Percentiles rank a stretch among this genome's conserved stretches.
These are phyloP conservation scores for Ogataea populi-albae DNA, from an alignment of 805 yeast genomes.

Conservation along the genomic window DNA sequence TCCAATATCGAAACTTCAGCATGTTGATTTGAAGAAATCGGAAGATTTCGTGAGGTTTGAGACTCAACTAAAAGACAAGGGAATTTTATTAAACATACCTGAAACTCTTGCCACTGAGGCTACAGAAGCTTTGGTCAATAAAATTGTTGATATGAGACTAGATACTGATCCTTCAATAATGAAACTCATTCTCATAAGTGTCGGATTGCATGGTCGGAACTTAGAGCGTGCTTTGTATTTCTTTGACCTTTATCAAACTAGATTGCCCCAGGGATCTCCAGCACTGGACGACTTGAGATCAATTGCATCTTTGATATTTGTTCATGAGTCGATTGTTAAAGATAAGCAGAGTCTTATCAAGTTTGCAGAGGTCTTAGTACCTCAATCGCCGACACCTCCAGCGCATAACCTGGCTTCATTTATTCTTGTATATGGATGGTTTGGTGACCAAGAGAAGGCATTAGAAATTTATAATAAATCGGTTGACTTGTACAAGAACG, in stretches of 20 bases:
- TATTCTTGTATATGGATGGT: conserved; percentile 28
- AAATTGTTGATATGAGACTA: conserved; percentile 16
- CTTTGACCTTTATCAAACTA: conserved; percentile 24
- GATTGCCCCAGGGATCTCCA: conserved; percentile 23
- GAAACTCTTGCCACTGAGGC: background rate
- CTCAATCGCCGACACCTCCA: conserved; percentile 27
- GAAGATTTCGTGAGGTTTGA: background rate
- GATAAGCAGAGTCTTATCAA: conserved; percentile 13
- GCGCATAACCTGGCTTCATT: conserved; percentile 25
- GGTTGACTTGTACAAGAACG: conserved; percentile 18
- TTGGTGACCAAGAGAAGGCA: conserved; percentile 29
- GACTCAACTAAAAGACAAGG: background rate
- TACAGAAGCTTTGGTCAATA: conserved; percentile 5
- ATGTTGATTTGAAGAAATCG: conserved; percentile 1
- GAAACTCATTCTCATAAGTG: conserved; percentile 18
- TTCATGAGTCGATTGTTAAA: conserved; percentile 22
- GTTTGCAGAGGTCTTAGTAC: conserved; percentile 28
- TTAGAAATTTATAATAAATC: conserved; percentile 33
- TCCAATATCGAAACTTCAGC: conserved; percentile 24
- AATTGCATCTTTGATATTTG: conserved; percentile 21
- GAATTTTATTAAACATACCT: background rate
- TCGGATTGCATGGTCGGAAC: conserved; percentile 26
- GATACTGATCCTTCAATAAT: conserved; percentile 16
- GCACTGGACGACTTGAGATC: conserved; percentile 21
- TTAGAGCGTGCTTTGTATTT: conserved; percentile 20